A percentile compares a stretch with the other conserved stretches of the same genome.
phyloP scores from a whole-genome alignment of 2,329 filamentous ascomycete genomes.

The Venturia effusa region DNA sequence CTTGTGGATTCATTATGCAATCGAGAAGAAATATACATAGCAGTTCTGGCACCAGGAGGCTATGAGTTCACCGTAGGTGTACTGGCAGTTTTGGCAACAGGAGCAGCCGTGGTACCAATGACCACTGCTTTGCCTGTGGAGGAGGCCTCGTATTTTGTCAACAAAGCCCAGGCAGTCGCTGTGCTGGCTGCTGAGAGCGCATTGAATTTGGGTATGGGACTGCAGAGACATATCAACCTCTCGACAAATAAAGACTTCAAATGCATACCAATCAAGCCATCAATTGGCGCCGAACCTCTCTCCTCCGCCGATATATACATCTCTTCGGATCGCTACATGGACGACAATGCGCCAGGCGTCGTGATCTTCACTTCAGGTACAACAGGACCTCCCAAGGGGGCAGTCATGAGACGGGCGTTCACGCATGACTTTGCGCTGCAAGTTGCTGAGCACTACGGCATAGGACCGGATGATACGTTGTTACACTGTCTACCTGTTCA shows the following conservation, averaged over 20 bases:
- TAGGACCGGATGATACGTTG: conserved; percentile 23
- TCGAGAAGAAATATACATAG: conserved; percentile 32
- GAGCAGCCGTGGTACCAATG: conserved; percentile 37
- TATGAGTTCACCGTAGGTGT: conserved; percentile 40
- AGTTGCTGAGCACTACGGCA: conserved; percentile 23
- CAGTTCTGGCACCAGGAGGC: conserved; percentile 34
- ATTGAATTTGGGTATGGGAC: conserved; percentile 20
- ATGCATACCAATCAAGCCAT: conserved; percentile 27
- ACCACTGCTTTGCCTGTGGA: conserved; percentile 30
- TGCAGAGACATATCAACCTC: conserved; percentile 18
- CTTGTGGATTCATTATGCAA: conserved; percentile 21
- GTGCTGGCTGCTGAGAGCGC: conserved; percentile 28
- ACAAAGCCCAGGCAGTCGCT: conserved; percentile 28
- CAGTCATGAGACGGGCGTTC: conserved; percentile 33
- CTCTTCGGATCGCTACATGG: conserved; percentile 29
- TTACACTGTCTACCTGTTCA: conserved; percentile 26
- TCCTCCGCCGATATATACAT: conserved; percentile 25
- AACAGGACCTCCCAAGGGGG: conserved; percentile 35
- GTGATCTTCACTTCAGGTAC: conserved; percentile 39
- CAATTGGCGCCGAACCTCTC: conserved; percentile 21
- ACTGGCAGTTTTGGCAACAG: conserved; percentile 35
- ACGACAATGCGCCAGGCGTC: conserved; percentile 30
- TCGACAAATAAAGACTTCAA: conserved; percentile 23
- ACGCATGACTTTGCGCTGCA: conserved; percentile 25
- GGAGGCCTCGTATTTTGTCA: conserved; percentile 35